Percentiles rank a stretch among this genome's conserved stretches.
Conservation (phyloP, 73 alveolate species). For the Tetrahymena borealis region DNA sequence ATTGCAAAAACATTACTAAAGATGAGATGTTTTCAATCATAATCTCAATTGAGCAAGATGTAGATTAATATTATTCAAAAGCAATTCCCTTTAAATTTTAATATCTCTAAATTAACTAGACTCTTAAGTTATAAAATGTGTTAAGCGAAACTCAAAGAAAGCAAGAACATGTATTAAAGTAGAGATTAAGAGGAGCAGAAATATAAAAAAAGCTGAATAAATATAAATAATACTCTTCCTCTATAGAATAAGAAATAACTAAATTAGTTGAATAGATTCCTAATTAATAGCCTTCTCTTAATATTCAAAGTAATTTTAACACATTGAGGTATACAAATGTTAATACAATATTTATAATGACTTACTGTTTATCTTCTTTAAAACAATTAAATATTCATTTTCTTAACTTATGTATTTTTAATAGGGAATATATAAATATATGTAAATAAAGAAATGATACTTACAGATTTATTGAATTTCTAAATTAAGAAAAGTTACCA, state of each 20-base stretch:
- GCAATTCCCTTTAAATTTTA: not conserved
- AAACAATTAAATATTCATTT: too few species aligned
- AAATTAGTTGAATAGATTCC: not conserved
- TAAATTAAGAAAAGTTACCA: not conserved
- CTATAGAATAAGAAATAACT: not conserved
- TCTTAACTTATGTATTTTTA: too few species aligned
- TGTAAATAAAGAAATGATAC: not conserved
- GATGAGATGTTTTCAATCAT: not conserved
- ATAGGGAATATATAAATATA: not conserved
- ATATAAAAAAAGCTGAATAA: not conserved
- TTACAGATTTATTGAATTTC: not conserved
- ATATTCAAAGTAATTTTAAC: not conserved
- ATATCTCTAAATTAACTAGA: not conserved
- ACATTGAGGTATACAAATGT: not conserved
- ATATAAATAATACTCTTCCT: not conserved
- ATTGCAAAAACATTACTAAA: not conserved
- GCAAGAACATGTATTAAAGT: not conserved
- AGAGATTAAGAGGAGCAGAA: not conserved
- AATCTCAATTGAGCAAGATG: not conserved
- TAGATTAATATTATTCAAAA: not conserved
- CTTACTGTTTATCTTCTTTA: too few species aligned
- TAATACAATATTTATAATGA: too few species aligned
- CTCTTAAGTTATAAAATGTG: not conserved
- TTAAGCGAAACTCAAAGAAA: not conserved
- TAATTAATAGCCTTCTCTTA: not conserved